phyloP scores from a whole-genome alignment of 2,329 filamentous ascomycete species.

The Talaromyces sp. region DNA sequence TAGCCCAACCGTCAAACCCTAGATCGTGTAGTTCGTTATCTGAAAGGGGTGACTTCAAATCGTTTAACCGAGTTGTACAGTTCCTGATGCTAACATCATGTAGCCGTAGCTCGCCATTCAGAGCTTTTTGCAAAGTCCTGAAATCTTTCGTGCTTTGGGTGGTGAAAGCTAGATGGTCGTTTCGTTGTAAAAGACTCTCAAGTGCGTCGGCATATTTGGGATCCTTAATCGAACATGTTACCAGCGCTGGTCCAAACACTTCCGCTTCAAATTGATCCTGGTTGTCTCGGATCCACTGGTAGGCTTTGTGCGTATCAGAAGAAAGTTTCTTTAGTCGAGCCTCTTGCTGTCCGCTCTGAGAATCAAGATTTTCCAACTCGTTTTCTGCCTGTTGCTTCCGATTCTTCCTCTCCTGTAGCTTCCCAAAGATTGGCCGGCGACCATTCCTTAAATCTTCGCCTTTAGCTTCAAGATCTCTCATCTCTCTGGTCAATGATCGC shows the following conservation, averaged over 20 bases:
- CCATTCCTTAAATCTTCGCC: slow-evolving; percentile 40
- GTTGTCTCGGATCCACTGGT: slow-evolving; percentile 78
- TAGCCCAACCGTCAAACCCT: slow-evolving; percentile 75
- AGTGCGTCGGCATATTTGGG: slow-evolving; percentile 59
- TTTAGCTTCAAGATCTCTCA: slow-evolving; percentile 32
- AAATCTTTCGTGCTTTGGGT: slow-evolving; percentile 73
- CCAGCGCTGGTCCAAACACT: slow-evolving; percentile 74
- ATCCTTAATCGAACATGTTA: slow-evolving; percentile 76
- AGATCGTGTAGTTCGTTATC: slow-evolving; percentile 50
- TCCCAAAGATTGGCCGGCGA: slow-evolving; percentile 23
- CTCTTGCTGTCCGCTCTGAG: slow-evolving; percentile 69
- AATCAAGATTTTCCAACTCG: slow-evolving; percentile 61
- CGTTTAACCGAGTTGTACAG: slow-evolving; percentile 50
- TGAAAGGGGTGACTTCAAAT: slow-evolving; percentile 54
- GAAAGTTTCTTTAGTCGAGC: slow-evolving; percentile 59
- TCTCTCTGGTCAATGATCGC: slow-evolving; percentile 51
- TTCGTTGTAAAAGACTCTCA: slow-evolving; percentile 53
- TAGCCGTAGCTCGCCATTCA: slow-evolving; percentile 63
- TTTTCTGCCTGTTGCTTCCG: slow-evolving; percentile 40
- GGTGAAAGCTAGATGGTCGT: slow-evolving; percentile 62
- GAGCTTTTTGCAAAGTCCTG: slow-evolving; percentile 62
- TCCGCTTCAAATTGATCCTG: slow-evolving; percentile 64
- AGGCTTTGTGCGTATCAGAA: slow-evolving; percentile 63
- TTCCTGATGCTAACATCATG: slow-evolving; percentile 68
- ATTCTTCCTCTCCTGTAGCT: slow-evolving; percentile 31